phyloP scores from a whole-genome alignment of 169 alveolate genomes.

The Besnoitia besnoiti region DNA sequence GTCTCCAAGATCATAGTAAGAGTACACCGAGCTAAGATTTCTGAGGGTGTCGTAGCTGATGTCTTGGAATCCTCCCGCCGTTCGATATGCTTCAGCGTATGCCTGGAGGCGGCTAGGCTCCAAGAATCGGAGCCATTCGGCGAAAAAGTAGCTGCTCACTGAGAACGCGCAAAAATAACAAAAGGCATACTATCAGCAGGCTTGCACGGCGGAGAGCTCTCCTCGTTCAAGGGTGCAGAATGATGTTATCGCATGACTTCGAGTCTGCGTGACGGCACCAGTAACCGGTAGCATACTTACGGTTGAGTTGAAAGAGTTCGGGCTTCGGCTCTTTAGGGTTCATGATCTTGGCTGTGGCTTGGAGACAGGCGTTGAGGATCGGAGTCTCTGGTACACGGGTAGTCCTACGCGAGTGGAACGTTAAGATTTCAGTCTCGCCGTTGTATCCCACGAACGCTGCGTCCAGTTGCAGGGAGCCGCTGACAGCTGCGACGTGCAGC shows the following conservation, averaged over 20 bases:
- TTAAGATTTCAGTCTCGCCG: not conserved
- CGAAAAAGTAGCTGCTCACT: not conserved
- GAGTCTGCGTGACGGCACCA: too few relatives aligned
- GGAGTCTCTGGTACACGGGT: not conserved
- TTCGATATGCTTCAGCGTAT: not conserved
- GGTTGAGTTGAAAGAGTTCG: not conserved
- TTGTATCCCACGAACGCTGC: not conserved
- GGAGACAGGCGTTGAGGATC: not conserved
- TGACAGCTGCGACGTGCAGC: not conserved
- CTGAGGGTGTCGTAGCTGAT: not conserved
- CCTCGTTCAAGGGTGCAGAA: too few relatives aligned
- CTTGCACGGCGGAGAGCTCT: not conserved
- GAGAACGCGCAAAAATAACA: not conserved
- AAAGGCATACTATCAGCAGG: not conserved
- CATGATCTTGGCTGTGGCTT: not conserved
- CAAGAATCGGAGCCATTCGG: slow-evolving; percentile 10
- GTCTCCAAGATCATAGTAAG: slow-evolving; percentile 7
- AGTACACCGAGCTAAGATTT: not conserved
- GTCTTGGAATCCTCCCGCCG: not conserved
- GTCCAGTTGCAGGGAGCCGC: slow-evolving; percentile 27
- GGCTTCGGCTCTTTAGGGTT: not conserved
- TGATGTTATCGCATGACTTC: too few relatives aligned
- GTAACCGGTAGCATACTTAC: too few relatives aligned
- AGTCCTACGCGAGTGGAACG: not conserved
- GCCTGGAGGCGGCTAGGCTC: not conserved